Conservation (phyloP, 164 flowering plant genomes). For the Nymphaea colorata region DNA sequence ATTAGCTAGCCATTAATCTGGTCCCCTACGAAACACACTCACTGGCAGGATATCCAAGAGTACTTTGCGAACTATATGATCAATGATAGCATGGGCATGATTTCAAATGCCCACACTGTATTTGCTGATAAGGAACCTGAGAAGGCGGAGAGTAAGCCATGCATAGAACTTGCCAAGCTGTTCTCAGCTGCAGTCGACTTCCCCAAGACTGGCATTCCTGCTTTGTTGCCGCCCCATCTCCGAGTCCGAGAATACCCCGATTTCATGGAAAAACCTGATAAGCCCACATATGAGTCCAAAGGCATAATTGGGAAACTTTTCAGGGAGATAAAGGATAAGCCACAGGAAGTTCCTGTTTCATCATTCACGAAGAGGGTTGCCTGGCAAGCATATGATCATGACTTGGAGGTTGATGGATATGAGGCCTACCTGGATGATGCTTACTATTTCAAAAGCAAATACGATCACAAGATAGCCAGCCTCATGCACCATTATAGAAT, state of each 20-base stretch:
- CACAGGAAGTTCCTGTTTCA: conserved; percentile 5
- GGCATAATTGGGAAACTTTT: conserved; percentile 28
- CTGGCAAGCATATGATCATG: conserved; percentile 38
- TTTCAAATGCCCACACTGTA: conserved; percentile 65
- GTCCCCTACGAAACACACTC: neutral
- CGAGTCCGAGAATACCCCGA: conserved; percentile 67
- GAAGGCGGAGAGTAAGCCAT: conserved; percentile 40
- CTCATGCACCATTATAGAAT: conserved; percentile 73
- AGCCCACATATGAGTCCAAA: conserved; percentile 45
- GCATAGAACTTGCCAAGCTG: conserved; percentile 46
- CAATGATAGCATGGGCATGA: conserved; percentile 75
- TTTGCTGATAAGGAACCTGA: conserved; percentile 47
- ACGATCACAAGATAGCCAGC: conserved; percentile 59
- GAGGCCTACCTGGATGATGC: conserved; percentile 58
- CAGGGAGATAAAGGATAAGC: conserved; percentile 47
- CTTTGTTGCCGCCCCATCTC: conserved; percentile 44
- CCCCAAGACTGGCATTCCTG: conserved; percentile 80
- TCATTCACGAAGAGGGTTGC: conserved; percentile 58
- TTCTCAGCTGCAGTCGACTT: conserved; percentile 81
- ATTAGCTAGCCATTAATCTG: neutral
- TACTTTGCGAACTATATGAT: conserved; percentile 67
- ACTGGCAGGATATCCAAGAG: conserved; percentile 58
- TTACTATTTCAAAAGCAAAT: conserved; percentile 37
- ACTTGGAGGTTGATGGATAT: conserved; percentile 72
- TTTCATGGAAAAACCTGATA: conserved; percentile 82